Evolutionary conservation across 2,329 filamentous ascomycete genomes (phyloP).

Genomic region (Aureobasidium sp.): DNA sequence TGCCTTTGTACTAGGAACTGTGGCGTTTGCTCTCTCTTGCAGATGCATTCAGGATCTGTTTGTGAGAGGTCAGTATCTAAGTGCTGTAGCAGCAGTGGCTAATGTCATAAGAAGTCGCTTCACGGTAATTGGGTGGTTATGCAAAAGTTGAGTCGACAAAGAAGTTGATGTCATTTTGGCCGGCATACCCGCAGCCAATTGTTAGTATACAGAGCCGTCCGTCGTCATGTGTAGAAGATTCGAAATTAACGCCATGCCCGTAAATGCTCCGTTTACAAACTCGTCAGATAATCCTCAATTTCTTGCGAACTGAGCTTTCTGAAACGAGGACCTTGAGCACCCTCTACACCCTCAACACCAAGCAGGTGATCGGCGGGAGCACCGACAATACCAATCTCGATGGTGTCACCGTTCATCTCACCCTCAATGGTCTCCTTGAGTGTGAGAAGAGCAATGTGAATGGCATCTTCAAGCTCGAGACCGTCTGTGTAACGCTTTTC

Average conservation of each 20-base stretch:
- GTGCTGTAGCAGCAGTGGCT: neutral
- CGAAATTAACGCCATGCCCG: constrained; percentile 3
- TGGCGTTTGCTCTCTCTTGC: neutral
- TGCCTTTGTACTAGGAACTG: neutral
- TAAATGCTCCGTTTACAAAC: constrained; percentile 53
- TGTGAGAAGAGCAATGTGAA: constrained; percentile 94
- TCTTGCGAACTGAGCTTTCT: constrained; percentile 93
- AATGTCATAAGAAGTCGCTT: neutral
- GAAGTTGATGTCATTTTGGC: constrained; percentile 4
- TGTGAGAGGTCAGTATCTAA: neutral
- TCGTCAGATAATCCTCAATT: constrained; percentile 98
- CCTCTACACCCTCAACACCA: constrained; percentile 82
- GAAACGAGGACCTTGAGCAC: constrained; percentile 77
- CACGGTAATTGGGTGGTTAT: too few species aligned
- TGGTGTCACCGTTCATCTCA: constrained; percentile 97
- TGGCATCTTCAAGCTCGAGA: constrained; percentile 92
- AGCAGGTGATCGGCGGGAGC: constrained; percentile 88
- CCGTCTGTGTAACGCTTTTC: constrained; percentile 99
- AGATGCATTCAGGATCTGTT: neutral
- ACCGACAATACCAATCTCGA: constrained; percentile 96
- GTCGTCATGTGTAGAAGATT: constrained; percentile 1
- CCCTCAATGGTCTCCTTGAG: constrained; percentile 99
- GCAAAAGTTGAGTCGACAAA: neutral
- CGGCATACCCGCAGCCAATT: neutral
- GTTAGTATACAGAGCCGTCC: constrained; percentile 10